Conservation (phyloP, 1,284 basidiomycete species). For the Macrocybe sp. region DNA sequence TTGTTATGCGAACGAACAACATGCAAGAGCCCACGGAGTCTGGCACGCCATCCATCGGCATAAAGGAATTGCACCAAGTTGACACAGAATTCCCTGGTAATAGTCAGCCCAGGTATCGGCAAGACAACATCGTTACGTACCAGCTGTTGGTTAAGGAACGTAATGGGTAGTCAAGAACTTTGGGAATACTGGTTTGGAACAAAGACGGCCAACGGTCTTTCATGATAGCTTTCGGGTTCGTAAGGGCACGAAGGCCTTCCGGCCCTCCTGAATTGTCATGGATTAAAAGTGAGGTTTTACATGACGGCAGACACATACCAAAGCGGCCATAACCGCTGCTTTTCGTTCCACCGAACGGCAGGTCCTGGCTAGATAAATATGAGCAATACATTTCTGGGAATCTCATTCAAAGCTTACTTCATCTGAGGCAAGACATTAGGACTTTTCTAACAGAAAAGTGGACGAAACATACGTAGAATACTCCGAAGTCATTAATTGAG, state of each 20-base stretch:
- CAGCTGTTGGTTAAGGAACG: constrained; percentile 78
- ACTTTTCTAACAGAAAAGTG: neutral
- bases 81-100: constrained; percentile 69
- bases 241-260: constrained; percentile 86
- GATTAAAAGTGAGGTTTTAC: constrained; percentile 1
- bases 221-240: constrained; percentile 84
- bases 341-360: constrained; percentile 93
- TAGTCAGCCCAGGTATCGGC: constrained; percentile 7
- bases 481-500: constrained; percentile 91
- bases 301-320: constrained; percentile 36
- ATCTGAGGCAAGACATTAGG: constrained; percentile 32
- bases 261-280: constrained; percentile 59
- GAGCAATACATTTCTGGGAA: no score
- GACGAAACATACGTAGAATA: constrained; percentile 72
- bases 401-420: constrained; percentile 40
- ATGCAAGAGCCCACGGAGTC: constrained; percentile 44
- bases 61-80: constrained; percentile 74
- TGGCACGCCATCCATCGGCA: constrained; percentile 61
- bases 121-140: constrained; percentile 42
- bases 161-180: constrained; percentile 82
- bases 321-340: constrained; percentile 88
- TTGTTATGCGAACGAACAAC: no score
- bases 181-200: constrained; percentile 84
- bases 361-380: constrained; percentile 65
- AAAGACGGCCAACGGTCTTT: constrained; percentile 80